These are phyloP conservation scores for Hypoxylon cercidicola DNA, from an alignment of 495 filamentous ascomycete genomes.

Conservation along the genomic window DNA sequence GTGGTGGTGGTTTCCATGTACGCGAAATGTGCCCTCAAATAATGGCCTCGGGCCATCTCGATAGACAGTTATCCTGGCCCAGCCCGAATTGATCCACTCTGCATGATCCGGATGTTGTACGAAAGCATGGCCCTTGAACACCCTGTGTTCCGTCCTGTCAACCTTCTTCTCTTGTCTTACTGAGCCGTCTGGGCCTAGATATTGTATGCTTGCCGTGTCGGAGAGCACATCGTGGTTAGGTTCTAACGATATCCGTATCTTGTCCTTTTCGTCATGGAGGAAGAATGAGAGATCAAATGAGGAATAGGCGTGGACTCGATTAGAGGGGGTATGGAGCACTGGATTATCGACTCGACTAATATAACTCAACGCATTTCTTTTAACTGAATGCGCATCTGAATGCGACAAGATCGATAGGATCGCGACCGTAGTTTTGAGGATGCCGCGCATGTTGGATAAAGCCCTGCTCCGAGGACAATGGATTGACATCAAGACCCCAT, in stretches of 20 bases:
- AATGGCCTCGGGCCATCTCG: constrained; percentile 81
- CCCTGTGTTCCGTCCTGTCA: constrained; percentile 74
- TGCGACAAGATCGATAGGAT: constrained; percentile 39
- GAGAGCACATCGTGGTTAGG: constrained; percentile 92
- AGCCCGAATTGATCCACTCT: constrained; percentile 84
- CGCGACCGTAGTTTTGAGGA: constrained; percentile 39
- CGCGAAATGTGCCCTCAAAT: constrained; percentile 90
- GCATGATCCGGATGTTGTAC: constrained; percentile 66
- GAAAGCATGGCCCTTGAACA: constrained; percentile 85
- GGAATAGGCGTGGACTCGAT: constrained; percentile 80
- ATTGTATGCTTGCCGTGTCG: constrained; percentile 76
- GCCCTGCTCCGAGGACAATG: constrained; percentile 41
- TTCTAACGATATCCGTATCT: constrained; percentile 82
- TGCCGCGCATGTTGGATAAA: constrained; percentile 43
- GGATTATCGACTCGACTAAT: constrained; percentile 79
- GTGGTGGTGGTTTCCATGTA: constrained; percentile 86
- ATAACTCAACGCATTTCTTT: constrained; percentile 79
- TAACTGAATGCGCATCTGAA: constrained; percentile 72
- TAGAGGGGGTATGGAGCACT: constrained; percentile 78
- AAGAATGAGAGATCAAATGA: constrained; percentile 85
- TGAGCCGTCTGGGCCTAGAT: constrained; percentile 75
- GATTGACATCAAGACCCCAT: constrained; percentile 44
- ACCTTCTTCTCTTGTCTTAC: constrained; percentile 70
- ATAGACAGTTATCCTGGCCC: constrained; percentile 81
- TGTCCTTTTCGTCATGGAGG: constrained; percentile 71